phyloP scores from a whole-genome alignment of 805 yeast genomes.

The Zygosaccharomyces rouxii region DNA sequence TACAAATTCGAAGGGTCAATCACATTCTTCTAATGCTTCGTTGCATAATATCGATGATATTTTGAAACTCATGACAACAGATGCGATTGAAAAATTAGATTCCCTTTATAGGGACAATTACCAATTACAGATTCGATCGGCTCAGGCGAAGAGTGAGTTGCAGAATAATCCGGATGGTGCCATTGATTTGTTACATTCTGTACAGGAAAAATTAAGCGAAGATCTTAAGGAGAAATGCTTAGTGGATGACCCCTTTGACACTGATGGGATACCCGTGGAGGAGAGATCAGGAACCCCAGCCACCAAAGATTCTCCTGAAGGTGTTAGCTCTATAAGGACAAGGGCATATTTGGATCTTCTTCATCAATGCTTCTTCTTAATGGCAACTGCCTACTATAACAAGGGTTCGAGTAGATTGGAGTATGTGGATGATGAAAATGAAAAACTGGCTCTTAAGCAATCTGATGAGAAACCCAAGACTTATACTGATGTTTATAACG shows the following conservation, averaged over 20 bases:
- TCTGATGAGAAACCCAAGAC: constrained; percentile 14
- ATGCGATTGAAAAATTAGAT: constrained; percentile 47
- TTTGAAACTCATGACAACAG: constrained; percentile 56
- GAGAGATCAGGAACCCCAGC: background rate
- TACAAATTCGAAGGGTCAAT: constrained; percentile 6
- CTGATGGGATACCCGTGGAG: constrained; percentile 2
- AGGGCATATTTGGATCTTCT: constrained; percentile 44
- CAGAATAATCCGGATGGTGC: constrained; percentile 50
- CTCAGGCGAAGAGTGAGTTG: constrained; percentile 60
- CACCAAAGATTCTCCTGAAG: constrained; percentile 1
- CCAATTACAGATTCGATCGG: constrained; percentile 50
- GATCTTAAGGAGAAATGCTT: constrained; percentile 25
- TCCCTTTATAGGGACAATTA: constrained; percentile 47
- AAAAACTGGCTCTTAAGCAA: constrained; percentile 15
- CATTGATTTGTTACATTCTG: constrained; percentile 40
- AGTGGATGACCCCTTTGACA: constrained; percentile 18
- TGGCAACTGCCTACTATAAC: constrained; percentile 45
- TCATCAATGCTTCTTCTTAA: constrained; percentile 73
- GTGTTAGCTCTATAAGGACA: constrained; percentile 9
- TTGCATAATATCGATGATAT: constrained; percentile 54
- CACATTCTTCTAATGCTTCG: constrained; percentile 5
- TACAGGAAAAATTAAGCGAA: constrained; percentile 35
- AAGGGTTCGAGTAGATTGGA: constrained; percentile 29
- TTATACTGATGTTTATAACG: constrained; percentile 22
- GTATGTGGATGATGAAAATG: constrained; percentile 29